phyloP scores from a whole-genome alignment of 441 rosid species.

The Raphanus hybrid region DNA sequence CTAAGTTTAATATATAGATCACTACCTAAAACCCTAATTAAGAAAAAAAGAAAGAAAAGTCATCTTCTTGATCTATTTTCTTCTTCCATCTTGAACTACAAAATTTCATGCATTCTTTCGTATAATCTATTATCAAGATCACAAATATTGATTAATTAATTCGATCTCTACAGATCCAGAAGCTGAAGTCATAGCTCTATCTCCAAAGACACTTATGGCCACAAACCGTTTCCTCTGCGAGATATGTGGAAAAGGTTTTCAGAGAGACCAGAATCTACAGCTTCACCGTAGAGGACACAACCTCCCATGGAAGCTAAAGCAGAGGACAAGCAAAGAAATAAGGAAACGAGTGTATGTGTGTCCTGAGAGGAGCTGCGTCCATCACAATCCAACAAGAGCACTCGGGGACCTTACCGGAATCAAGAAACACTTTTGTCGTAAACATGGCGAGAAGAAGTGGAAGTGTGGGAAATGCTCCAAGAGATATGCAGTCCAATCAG shows the following conservation, averaged over 20 bases:
- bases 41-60: background rate
- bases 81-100: conserved; percentile 18
- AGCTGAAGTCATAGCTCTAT: conserved; percentile 90
- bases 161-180: conserved; percentile 69
- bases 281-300: conserved; percentile 92
- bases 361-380: conserved; percentile 84
- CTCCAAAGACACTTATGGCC: conserved; percentile 93
- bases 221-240: conserved; percentile 91
- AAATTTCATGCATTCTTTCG: conserved; percentile 11
- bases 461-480: conserved; percentile 92
- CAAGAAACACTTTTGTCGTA: conserved; percentile 88
- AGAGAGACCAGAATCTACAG: conserved; percentile 91
- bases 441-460: conserved; percentile 97
- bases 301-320: conserved; percentile 97
- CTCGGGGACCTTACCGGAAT: conserved; percentile 95
- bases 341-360: conserved; percentile 87
- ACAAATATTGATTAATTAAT: background rate
- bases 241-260: conserved; percentile 90
- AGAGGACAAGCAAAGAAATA: conserved; percentile 68
- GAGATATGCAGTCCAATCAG: conserved; percentile 90
- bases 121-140: background rate
- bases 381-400: conserved; percentile 87
- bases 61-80: conserved; percentile 20
- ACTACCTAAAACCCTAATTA: conserved; percentile 31
- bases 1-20: background rate